Evolutionary conservation across 441 rosid species (phyloP).

Genomic region (Omphalea diandra): DNA sequence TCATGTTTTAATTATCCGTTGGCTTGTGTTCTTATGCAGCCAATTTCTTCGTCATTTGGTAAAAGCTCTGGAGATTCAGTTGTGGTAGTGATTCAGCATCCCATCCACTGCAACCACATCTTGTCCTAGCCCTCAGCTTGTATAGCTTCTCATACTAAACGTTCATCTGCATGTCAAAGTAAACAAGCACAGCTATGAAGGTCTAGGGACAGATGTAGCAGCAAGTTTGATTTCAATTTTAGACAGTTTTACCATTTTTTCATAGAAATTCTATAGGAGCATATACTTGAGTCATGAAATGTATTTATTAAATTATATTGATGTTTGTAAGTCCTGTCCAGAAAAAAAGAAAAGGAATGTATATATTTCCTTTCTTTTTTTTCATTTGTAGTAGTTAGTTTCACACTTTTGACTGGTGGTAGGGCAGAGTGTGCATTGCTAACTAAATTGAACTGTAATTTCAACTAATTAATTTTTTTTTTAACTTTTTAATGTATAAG

Average conservation of each 20-base stretch:
- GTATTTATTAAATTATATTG: slow-evolving; percentile 9
- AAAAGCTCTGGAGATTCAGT: slow-evolving; percentile 50
- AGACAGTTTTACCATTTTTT: neutral
- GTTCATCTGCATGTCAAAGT: slow-evolving; percentile 14
- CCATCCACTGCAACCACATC: slow-evolving; percentile 31
- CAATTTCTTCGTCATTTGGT: slow-evolving; percentile 41
- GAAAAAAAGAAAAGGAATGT: neutral
- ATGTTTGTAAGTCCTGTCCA: neutral
- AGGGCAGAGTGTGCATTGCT: no score
- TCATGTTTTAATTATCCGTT: neutral
- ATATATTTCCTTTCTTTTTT: neutral
- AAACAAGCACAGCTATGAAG: no score
- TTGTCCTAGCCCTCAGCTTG: slow-evolving; percentile 16
- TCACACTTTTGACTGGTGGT: no score
- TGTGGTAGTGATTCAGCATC: slow-evolving; percentile 80
- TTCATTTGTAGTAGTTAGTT: no score
- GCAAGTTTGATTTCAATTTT: neutral
- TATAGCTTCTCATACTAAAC: slow-evolving; percentile 14
- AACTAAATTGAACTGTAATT: no score
- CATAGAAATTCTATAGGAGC: slow-evolving; percentile 13
- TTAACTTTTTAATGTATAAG: no score
- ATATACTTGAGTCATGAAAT: slow-evolving; percentile 2
- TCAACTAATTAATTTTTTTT: no score
- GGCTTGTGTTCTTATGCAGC: slow-evolving; percentile 42
- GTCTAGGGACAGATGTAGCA: slow-evolving; percentile 12